Conservation (phyloP, 176 grass and related monocot genomes). For the Raddia guianensis region DNA sequence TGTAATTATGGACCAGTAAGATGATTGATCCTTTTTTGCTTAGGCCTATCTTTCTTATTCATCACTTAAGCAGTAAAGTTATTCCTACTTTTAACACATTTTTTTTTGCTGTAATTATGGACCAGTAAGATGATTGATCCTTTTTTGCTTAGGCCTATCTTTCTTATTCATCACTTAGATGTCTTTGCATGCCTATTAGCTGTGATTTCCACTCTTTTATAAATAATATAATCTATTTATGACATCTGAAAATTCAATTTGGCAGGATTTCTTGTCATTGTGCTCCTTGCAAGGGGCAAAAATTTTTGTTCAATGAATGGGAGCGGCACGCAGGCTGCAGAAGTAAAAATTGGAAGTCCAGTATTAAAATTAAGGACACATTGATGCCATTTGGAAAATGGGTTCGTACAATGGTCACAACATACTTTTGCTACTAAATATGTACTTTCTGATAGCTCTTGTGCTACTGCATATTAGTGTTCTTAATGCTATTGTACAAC, state of each 20-base stretch:
- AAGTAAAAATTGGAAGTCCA: slow-evolving; percentile 98
- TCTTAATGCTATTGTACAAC: slow-evolving; percentile 7
- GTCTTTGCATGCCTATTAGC: slow-evolving; percentile 10
- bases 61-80: slow-evolving; percentile 56
- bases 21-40: slow-evolving; percentile 3
- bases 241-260: slow-evolving; percentile 11
- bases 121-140: background rate
- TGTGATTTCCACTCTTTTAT: background rate
- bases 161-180: slow-evolving; percentile 1
- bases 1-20: background rate
- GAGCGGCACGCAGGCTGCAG: slow-evolving; percentile 85
- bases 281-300: slow-evolving; percentile 81
- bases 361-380: slow-evolving; percentile 82
- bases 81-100: slow-evolving; percentile 14
- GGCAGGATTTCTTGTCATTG: slow-evolving; percentile 87
- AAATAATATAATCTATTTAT: slow-evolving; percentile 24
- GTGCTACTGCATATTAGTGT: slow-evolving; percentile 28
- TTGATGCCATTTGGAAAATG: slow-evolving; percentile 87
- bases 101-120: slow-evolving; percentile 3
- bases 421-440: slow-evolving; percentile 28
- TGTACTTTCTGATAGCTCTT: slow-evolving; percentile 32
- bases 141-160: slow-evolving; percentile 6
- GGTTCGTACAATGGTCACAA: slow-evolving; percentile 47
- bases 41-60: slow-evolving; percentile 4
- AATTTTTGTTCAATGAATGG: slow-evolving; percentile 92